Conservation (phyloP, 305 asterid genomes). For the Fraxinus nigra region DNA sequence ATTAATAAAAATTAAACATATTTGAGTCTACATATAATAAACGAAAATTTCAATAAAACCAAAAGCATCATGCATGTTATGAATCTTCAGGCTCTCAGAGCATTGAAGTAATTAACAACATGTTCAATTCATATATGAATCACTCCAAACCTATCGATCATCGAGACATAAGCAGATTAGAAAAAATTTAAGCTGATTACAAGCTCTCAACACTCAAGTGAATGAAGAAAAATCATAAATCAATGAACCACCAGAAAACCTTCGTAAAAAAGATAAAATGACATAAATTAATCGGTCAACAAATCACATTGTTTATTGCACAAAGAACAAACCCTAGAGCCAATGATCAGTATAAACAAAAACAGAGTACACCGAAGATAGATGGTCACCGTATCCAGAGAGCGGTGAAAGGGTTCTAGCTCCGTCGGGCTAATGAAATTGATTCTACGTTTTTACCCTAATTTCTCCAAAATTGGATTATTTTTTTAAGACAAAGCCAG, state of each 20-base stretch:
- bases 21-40: not conserved
- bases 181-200: not conserved
- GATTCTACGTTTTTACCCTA: slow-evolving; percentile 31
- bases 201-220: slow-evolving; percentile 13
- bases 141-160: slow-evolving; percentile 19
- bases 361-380: slow-evolving; percentile 13
- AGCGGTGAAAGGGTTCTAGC: slow-evolving; percentile 13
- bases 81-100: not conserved
- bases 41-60: not conserved
- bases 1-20: not conserved
- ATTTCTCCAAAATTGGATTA: slow-evolving; percentile 24
- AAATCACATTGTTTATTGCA: slow-evolving; percentile 22
- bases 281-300: slow-evolving; percentile 5
- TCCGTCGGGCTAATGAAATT: not conserved
- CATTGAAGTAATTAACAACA: not conserved
- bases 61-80: not conserved
- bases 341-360: slow-evolving; percentile 27
- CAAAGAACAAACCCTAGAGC: slow-evolving; percentile 32
- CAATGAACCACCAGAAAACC: slow-evolving; percentile 11
- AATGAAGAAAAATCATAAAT: slow-evolving; percentile 8
- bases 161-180: slow-evolving; percentile 4
- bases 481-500: not conserved
- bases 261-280: slow-evolving; percentile 8
- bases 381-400: slow-evolving; percentile 37
- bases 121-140: not conserved